Evolutionary conservation across 2,329 filamentous ascomycete species (phyloP), one percentile per base, ranked within the genome.

Genomic region (Gremmenia infestans): DNA sequence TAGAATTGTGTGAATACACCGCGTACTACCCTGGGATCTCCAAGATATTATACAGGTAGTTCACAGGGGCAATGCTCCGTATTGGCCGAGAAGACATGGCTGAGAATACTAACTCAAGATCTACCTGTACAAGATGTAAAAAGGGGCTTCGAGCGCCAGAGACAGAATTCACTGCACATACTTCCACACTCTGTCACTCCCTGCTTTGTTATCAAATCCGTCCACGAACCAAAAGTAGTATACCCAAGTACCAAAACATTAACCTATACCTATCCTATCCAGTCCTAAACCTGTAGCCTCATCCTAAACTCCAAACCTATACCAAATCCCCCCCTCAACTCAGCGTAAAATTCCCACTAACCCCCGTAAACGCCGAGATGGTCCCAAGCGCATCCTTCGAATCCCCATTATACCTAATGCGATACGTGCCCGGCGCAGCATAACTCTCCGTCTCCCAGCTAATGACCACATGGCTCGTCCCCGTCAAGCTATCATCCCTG

Each of bases 331-430:
- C 23, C 49, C 40, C 46, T 50, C 47, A 63, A 47, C 46, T 51
- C 9, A 67, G 40, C n/a, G 58, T 64, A 54, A 66, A 68, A 45
- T 32, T 62, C 25, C 52, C 47, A 65, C 85, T 88, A 15, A 77
- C 78, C 0, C 88, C 89, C 60, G 87, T 81, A 73, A 95, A 94
- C 3, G 80, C 70, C 39, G 74, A 81, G 28, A 94, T 83, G 0
- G 63, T 72, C 0, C 86, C 85, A 4, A 54, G 35, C 35, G 80
- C 65, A 11, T 76, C 75, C 79, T 92, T 97, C 1, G 82, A 77
- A 72, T 96, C 91, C 0, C 93, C 92, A 72, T 86, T 91, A 68
- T 97, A 97, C 73, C 78, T 82, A 50, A 95, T 72, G 40, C 91
- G 77, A 72, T 96, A 97, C 42, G 81, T 83, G 0, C 91, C 91